phyloP scores from a whole-genome alignment of 345 rosid genomes.

The Laguncularia racemosa region DNA sequence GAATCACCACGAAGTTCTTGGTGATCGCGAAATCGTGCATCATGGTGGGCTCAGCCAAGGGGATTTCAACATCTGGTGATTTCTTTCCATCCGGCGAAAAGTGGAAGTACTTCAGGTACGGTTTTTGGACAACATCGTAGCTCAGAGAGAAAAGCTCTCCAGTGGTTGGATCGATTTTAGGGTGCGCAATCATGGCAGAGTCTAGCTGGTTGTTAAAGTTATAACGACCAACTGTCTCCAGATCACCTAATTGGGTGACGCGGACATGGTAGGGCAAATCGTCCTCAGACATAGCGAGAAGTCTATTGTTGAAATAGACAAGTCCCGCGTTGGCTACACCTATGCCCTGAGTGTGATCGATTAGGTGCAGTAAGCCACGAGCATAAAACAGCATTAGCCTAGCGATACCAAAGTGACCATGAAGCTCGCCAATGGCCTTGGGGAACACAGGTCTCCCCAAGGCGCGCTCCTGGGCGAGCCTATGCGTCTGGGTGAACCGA shows the following conservation, averaged over 20 bases:
- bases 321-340: constrained; percentile 91
- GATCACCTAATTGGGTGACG: constrained; percentile 50
- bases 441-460: constrained; percentile 75
- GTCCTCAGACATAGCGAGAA: constrained; percentile 87
- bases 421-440: constrained; percentile 86
- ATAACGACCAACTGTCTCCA: constrained; percentile 61
- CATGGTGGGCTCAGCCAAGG: constrained; percentile 69
- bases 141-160: constrained; percentile 69
- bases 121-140: constrained; percentile 73
- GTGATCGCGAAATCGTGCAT: constrained; percentile 88
- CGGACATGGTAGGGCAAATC: constrained; percentile 78
- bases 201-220: constrained; percentile 50
- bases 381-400: constrained; percentile 68
- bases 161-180: constrained; percentile 67
- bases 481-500: constrained; percentile 72
- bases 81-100: constrained; percentile 59
- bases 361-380: constrained; percentile 51
- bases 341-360: constrained; percentile 58
- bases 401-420: constrained; percentile 84
- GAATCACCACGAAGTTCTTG: constrained; percentile 65
- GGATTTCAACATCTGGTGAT: constrained; percentile 62
- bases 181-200: constrained; percentile 88
- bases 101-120: constrained; percentile 65
- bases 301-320: constrained; percentile 57
- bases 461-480: constrained; percentile 57